Evolutionary conservation across 1,284 basidiomycete genomes (phyloP).

Genomic region (Xerocomus amazonicus): DNA sequence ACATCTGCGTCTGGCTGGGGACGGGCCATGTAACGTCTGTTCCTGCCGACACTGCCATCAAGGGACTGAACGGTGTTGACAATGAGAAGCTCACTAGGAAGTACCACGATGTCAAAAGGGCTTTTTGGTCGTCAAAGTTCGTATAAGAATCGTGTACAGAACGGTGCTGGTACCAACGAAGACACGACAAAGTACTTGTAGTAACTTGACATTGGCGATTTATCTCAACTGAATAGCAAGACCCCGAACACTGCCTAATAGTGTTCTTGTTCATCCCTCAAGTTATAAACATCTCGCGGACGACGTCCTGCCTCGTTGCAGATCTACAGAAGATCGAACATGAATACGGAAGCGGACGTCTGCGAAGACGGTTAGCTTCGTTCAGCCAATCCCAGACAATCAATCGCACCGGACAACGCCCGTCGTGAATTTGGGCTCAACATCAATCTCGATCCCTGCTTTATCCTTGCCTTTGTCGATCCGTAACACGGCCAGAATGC

Average conservation of each 20-base stretch:
- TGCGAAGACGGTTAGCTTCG: conserved; percentile 24
- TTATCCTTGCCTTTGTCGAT: conserved; percentile 27
- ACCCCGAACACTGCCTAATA: conserved; percentile 27
- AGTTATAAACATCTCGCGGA: conserved; percentile 9
- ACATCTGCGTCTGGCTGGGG: conserved; percentile 36
- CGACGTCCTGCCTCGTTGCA: conserved; percentile 23
- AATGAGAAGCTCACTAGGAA: conserved; percentile 14
- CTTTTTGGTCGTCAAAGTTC: conserved; percentile 15
- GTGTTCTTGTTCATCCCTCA: conserved; percentile 3
- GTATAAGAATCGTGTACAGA: conserved; percentile 15
- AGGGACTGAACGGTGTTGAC: not conserved
- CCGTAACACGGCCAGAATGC: conserved; percentile 30
- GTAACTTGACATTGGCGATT: conserved; percentile 14
- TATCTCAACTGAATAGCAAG: conserved; percentile 11
- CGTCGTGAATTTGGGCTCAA: conserved; percentile 32
- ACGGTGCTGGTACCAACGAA: not conserved
- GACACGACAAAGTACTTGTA: conserved; percentile 7
- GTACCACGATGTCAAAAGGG: conserved; percentile 6
- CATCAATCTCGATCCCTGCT: conserved; percentile 22
- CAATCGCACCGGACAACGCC: conserved; percentile 30
- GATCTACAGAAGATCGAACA: conserved; percentile 32
- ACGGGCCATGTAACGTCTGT: conserved; percentile 29
- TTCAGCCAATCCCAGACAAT: conserved; percentile 8
- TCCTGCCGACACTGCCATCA: conserved; percentile 9
- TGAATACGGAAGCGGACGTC: conserved; percentile 31